These are phyloP conservation scores for Coelastrella sp. DNA, from an alignment of 139 green algal genomes.

Conservation along the genomic window DNA sequence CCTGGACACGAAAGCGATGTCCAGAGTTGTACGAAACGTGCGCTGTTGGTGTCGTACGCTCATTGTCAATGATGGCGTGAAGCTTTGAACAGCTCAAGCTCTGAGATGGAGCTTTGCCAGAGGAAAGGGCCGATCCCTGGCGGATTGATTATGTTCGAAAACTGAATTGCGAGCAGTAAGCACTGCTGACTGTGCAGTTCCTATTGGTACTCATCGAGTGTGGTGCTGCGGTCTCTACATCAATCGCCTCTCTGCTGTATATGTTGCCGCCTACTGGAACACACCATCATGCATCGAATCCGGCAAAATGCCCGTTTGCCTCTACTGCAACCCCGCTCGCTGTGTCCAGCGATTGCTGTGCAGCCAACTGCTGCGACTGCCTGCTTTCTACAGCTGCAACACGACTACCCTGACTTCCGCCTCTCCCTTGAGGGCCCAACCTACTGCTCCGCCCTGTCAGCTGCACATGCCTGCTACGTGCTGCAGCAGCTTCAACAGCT, in stretches of 20 bases:
- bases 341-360: not conserved
- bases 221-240: not conserved
- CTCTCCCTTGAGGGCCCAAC: not conserved
- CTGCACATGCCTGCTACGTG: not conserved
- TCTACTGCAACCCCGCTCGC: not conserved
- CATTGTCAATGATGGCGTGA: too few relatives aligned
- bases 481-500: not conserved
- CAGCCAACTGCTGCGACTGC: not conserved
- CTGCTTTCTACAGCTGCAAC: not conserved
- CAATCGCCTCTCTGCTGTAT: not conserved
- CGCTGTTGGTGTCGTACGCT: too few relatives aligned
- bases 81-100: too few relatives aligned
- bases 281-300: not conserved
- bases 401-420: not conserved
- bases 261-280: not conserved
- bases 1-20: too few relatives aligned
- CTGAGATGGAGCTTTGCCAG: too few relatives aligned
- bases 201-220: too few relatives aligned
- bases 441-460: not conserved
- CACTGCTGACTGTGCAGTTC: too few relatives aligned
- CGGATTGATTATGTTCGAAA: too few relatives aligned
- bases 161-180: too few relatives aligned
- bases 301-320: not conserved
- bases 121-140: too few relatives aligned
- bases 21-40: too few relatives aligned